Conservation (phyloP, 371 early-diverging fungal genomes). For the Apophysomyces ossiformis region DNA sequence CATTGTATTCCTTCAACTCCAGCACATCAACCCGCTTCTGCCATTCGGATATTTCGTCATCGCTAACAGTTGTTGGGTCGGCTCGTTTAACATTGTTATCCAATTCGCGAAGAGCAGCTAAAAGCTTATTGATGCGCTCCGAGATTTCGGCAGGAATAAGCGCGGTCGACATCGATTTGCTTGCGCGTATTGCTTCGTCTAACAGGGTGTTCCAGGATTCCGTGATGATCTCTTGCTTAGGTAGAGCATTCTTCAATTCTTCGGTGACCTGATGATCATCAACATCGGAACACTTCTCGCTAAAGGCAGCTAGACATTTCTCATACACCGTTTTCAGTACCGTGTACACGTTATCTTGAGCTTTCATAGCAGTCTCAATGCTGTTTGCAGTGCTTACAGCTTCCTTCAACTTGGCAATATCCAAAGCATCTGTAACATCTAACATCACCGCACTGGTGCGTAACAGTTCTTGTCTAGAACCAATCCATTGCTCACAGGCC, state of each 20-base stretch:
- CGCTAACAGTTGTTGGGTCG: constrained; percentile 16
- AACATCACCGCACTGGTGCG: constrained; percentile 4
- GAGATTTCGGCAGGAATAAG: constrained; percentile 25
- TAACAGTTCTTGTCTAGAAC: constrained; percentile 22
- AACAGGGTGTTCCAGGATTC: constrained; percentile 22
- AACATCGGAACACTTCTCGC: constrained; percentile 24
- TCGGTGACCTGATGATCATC: constrained; percentile 20
- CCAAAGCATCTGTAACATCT: constrained; percentile 11
- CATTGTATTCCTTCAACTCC: constrained; percentile 1
- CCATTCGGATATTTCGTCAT: constrained; percentile 15
- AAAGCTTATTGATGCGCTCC: constrained; percentile 7
- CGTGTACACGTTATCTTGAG: constrained; percentile 27
- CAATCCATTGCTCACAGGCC: constrained; percentile 39
- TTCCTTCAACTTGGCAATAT: constrained; percentile 25
- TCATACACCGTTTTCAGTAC: constrained; percentile 27
- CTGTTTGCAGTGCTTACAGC: constrained; percentile 33
- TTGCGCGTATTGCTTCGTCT: neutral
- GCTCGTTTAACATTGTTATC: neutral
- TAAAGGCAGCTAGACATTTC: constrained; percentile 28
- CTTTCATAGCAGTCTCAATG: constrained; percentile 35
- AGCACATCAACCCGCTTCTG: constrained; percentile 4
- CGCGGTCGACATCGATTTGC: constrained; percentile 5
- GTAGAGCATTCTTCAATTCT: constrained; percentile 17
- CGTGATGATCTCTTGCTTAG: constrained; percentile 23
- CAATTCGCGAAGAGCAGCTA: constrained; percentile 8